Evolutionary conservation across 257 asterid genomes (phyloP).

Genomic region (Solanum paucissectum): DNA sequence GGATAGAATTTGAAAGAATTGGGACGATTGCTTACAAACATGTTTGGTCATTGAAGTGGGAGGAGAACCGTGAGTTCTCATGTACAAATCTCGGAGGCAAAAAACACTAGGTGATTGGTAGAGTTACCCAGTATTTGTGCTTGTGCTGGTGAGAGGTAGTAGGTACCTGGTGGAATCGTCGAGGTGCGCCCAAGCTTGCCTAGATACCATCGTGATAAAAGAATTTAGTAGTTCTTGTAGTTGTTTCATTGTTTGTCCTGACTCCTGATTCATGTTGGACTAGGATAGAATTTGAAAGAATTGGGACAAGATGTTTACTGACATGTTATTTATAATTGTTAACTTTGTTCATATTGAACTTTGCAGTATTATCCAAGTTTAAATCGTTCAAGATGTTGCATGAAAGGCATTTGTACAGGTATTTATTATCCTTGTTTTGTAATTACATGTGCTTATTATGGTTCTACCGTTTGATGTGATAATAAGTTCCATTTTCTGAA

Average conservation of each 20-base stretch:
- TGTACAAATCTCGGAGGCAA: background rate
- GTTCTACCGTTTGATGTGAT: background rate
- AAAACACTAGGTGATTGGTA: background rate
- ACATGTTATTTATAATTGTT: background rate
- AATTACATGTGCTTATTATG: background rate
- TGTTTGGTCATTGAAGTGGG: background rate
- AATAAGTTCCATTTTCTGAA: background rate
- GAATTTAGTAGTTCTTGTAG: background rate
- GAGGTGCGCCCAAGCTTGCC: background rate
- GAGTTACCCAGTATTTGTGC: background rate
- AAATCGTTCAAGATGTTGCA: conserved; percentile 94
- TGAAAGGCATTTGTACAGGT: conserved; percentile 98
- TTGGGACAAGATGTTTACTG: background rate
- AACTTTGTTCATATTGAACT: conserved; percentile 6
- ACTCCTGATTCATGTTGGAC: background rate
- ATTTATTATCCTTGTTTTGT: background rate
- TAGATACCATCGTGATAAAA: background rate
- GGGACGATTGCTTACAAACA: background rate
- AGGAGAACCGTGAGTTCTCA: background rate
- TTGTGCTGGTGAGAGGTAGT: background rate
- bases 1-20: background rate
- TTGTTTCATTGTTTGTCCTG: background rate
- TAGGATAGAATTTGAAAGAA: background rate
- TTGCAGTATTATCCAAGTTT: conserved; percentile 98
- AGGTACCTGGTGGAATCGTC: background rate